Evolutionary conservation across 2,329 filamentous ascomycete species (phyloP).

Genomic region (Ilyonectria robusta): DNA sequence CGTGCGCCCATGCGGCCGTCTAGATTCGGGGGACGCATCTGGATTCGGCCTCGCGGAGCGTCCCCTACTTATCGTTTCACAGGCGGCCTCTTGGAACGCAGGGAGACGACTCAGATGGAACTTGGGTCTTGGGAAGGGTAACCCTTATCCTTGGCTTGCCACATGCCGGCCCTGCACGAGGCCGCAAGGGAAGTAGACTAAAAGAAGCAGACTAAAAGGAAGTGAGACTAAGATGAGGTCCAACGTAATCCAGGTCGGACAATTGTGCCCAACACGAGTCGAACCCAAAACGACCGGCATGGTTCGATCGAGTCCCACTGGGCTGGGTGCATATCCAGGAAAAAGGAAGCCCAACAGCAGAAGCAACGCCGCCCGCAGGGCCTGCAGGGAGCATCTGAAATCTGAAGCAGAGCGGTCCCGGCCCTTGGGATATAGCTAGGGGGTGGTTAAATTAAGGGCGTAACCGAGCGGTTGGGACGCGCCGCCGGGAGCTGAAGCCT

Average conservation of each 20-base stretch:
- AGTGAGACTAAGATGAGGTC: constrained; percentile 14
- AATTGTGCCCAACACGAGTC: constrained; percentile 33
- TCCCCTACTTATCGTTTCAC: constrained; percentile 10
- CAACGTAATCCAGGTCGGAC: not conserved
- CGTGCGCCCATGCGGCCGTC: constrained; percentile 4
- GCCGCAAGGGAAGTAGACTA: not conserved
- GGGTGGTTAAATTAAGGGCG: constrained; percentile 44
- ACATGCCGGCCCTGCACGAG: constrained; percentile 23
- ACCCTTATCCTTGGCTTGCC: constrained; percentile 23
- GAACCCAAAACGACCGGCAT: not conserved
- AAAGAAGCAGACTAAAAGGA: not conserved
- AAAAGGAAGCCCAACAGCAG: constrained; percentile 16
- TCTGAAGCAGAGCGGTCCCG: not conserved
- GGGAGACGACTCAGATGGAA: not conserved
- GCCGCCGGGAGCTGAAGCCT: constrained; percentile 6
- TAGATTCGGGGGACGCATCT: not conserved
- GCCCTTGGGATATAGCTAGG: constrained; percentile 1
- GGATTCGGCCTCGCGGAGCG: not conserved
- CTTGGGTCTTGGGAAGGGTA: constrained; percentile 15
- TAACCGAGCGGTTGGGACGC: constrained; percentile 46
- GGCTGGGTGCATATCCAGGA: constrained; percentile 8
- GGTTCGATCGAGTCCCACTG: constrained; percentile 13
- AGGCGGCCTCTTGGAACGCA: constrained; percentile 22
- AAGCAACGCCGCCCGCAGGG: constrained; percentile 20
- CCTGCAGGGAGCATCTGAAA: not conserved